phyloP scores from a whole-genome alignment of 1,284 basidiomycete species.

The Malassezia globosa region DNA sequence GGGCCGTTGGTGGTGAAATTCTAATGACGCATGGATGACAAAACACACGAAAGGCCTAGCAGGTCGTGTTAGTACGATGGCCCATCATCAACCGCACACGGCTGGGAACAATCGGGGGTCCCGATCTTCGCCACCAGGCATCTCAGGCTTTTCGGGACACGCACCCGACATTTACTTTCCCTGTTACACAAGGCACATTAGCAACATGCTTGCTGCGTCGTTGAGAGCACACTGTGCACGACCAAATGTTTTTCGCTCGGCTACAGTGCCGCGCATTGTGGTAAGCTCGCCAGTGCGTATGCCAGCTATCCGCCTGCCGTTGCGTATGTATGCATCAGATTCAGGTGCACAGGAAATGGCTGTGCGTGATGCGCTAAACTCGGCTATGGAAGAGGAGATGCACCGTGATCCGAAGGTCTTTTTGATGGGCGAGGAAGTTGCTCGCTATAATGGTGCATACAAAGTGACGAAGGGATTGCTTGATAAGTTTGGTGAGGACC shows the following conservation, averaged over 20 bases:
- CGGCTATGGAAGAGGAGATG: conserved; percentile 99
- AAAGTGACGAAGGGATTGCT: conserved; percentile 63
- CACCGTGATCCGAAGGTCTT: conserved; percentile 87
- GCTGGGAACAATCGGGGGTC: too few relatives aligned
- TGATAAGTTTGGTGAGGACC: conserved; percentile 98
- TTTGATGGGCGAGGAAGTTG: conserved; percentile 94
- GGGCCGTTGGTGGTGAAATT: too few relatives aligned
- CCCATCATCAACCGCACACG: too few relatives aligned
- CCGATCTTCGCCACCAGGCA: too few relatives aligned
- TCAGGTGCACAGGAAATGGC: conserved; percentile 62
- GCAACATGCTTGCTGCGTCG: neutral
- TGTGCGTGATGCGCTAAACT: conserved; percentile 92
- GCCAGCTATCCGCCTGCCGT: neutral
- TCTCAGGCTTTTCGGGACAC: too few relatives aligned
- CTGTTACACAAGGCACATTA: too few relatives aligned
- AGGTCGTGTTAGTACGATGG: too few relatives aligned
- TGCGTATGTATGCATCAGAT: conserved; percentile 18
- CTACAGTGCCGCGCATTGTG: neutral
- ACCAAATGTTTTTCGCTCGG: neutral
- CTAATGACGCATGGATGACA: too few relatives aligned
- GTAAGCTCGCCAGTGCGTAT: neutral
- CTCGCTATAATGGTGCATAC: conserved; percentile 54
- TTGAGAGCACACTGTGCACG: neutral
- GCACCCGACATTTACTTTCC: too few relatives aligned
- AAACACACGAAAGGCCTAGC: too few relatives aligned